phyloP scores from a whole-genome alignment of 2,329 filamentous ascomycete species.

The Macrophomina tecta region DNA sequence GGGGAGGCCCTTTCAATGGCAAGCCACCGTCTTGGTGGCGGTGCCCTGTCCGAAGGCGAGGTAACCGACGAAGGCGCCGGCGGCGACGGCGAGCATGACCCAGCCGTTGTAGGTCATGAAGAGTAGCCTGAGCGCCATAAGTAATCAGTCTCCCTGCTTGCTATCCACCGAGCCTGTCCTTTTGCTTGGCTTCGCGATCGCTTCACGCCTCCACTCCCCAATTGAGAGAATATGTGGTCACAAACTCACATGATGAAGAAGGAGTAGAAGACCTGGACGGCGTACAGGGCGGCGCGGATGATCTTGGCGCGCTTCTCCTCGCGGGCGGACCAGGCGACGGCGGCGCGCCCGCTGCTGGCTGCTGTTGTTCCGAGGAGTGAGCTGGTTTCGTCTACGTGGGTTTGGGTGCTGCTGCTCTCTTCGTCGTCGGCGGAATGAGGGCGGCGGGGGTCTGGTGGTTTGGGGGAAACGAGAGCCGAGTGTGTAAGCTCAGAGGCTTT shows the following conservation, averaged over 20 bases:
- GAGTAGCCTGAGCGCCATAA: slow-evolving; percentile 70
- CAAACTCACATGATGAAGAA: slow-evolving; percentile 96
- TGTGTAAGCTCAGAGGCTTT: slow-evolving; percentile 19
- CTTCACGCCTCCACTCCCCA: no score
- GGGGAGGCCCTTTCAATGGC: slow-evolving; percentile 64
- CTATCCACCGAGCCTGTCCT: no score
- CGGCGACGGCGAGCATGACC: slow-evolving; percentile 90
- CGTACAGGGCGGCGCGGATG: slow-evolving; percentile 84
- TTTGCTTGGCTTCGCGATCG: no score
- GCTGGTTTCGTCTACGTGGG: slow-evolving; percentile 58
- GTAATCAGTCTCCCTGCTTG: slow-evolving; percentile 19
- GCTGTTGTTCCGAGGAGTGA: slow-evolving; percentile 67
- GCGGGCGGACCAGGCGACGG: slow-evolving; percentile 23
- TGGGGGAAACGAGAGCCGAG: neutral
- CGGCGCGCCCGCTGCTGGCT: slow-evolving; percentile 56
- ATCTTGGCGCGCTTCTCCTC: slow-evolving; percentile 73
- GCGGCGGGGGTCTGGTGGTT: slow-evolving; percentile 7
- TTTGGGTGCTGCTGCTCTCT: slow-evolving; percentile 31
- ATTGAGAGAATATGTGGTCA: no score
- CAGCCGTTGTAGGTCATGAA: slow-evolving; percentile 99
- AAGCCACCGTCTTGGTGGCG: slow-evolving; percentile 84
- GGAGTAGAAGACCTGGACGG: slow-evolving; percentile 94
- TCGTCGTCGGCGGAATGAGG: slow-evolving; percentile 27
- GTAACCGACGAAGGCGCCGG: slow-evolving; percentile 90
- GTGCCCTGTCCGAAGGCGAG: slow-evolving; percentile 76